phyloP scores from a whole-genome alignment of 345 rosid species.

The Euphorbia tirucalli region DNA sequence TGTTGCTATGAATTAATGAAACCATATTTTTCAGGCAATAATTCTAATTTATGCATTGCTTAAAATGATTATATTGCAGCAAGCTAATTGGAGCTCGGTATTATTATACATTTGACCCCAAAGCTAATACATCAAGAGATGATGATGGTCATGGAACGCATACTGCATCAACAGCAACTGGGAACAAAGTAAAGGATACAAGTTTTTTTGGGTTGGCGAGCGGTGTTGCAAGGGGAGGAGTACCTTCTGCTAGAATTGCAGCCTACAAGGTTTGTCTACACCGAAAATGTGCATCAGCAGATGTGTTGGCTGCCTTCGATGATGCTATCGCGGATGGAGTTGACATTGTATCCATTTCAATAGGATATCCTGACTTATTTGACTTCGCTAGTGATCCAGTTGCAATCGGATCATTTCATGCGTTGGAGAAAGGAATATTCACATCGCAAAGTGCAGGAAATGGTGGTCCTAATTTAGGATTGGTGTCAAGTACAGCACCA shows the following conservation, averaged over 20 bases:
- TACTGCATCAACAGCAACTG: slow-evolving; percentile 68
- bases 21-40: too few relatives aligned
- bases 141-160: slow-evolving; percentile 45
- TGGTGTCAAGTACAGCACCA: slow-evolving; percentile 24
- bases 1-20: background rate
- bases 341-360: slow-evolving; percentile 35
- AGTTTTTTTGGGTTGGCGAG: slow-evolving; percentile 46
- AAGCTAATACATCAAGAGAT: slow-evolving; percentile 27
- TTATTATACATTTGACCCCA: background rate
- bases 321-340: slow-evolving; percentile 72
- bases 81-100: slow-evolving; percentile 44
- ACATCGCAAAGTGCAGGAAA: slow-evolving; percentile 30
- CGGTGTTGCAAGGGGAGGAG: slow-evolving; percentile 63
- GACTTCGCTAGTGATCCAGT: background rate
- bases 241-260: slow-evolving; percentile 58
- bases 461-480: background rate
- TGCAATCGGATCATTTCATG: slow-evolving; percentile 37
- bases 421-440: slow-evolving; percentile 31
- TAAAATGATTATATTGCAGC: too few relatives aligned
- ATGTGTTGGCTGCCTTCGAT: slow-evolving; percentile 46
- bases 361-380: too few relatives aligned
- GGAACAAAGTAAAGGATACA: slow-evolving; percentile 36
- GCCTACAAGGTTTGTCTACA: slow-evolving; percentile 34
- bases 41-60: too few relatives aligned
- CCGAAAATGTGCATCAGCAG: background rate